Evolutionary conservation across 108 stramenopile species (phyloP), one percentile per base, ranked within the genome.

Genomic region (Skeletonema costatum): DNA sequence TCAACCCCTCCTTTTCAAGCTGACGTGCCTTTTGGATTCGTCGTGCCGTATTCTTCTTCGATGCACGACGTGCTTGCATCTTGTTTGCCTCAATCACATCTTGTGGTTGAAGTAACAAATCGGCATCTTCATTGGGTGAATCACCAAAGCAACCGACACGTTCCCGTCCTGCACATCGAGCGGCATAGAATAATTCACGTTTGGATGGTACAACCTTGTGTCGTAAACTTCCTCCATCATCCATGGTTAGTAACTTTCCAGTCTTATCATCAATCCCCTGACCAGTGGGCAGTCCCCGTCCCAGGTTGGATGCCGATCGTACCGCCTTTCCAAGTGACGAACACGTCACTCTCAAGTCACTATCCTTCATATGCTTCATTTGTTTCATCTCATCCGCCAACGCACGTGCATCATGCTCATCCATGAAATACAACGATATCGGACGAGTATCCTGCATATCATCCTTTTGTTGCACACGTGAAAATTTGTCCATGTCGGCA

Each of bases 141-240:
- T 85, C 75, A 12, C 74, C 71, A 69, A 91, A 90, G 60, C 83
- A 70, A 10, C 94, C 94, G 10, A 95, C 87, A 11, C 94, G 86
- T 66, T 95, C 94, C 64, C 84, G 76, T 35, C 94, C 94, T 3
- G 31, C 42, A 70, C 94, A 93, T n/a, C 90, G 82, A 13, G 92
- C 89, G 0, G 94, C 94, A 69, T 95, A 95, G 71, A 78, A 95
- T 14, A 95, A 68, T 64, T 95, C 90, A 30, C 92, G 81, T 70
- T 91, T 90, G 39, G 89, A 82, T 31, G 94, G 94, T 11, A 93
- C 81, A 68, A 95, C 87, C 59, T 95, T 95, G 73, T 95, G 91
- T n/a, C 94, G 78, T 60, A 95, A 80, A 21, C 82, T 80, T 30
- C 91, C 93, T 5, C 91, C 91, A 41, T 91, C 88, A 32, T 83